phyloP scores from a whole-genome alignment of 305 asterid species.

The Solanum hybrid region DNA sequence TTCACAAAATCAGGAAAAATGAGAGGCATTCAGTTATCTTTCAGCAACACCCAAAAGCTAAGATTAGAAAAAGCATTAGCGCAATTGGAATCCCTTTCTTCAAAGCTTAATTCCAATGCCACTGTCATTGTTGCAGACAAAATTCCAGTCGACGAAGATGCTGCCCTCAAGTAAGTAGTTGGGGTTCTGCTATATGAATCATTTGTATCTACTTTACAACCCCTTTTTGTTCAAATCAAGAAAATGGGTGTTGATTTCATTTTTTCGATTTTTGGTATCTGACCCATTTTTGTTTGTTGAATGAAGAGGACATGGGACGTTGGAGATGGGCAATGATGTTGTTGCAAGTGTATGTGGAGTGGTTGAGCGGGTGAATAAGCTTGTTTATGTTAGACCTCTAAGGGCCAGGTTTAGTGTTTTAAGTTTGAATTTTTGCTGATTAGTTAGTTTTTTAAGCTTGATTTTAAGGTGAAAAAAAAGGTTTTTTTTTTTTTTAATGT shows the following conservation, averaged over 20 bases:
- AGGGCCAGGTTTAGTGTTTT: constrained; percentile 56
- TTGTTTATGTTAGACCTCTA: constrained; percentile 68
- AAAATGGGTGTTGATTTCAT: neutral
- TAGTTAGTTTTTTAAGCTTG: neutral
- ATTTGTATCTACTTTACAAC: neutral
- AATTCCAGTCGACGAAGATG: constrained; percentile 82
- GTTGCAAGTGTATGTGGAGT: constrained; percentile 85
- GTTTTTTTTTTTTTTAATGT: neutral
- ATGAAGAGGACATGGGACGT: constrained; percentile 89
- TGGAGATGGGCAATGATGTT: constrained; percentile 58
- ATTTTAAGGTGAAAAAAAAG: neutral
- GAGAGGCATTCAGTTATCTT: constrained; percentile 44
- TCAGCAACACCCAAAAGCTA: constrained; percentile 59
- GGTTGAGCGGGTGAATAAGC: constrained; percentile 87
- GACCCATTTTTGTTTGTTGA: constrained; percentile 4
- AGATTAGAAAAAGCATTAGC: constrained; percentile 63
- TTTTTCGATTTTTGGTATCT: neutral
- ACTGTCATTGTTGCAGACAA: constrained; percentile 73
- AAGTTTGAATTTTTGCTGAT: neutral
- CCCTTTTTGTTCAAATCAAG: neutral
- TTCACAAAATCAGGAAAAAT: constrained; percentile 12
- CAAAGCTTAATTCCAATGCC: constrained; percentile 63
- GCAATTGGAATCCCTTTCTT: constrained; percentile 55
- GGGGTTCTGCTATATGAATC: neutral
- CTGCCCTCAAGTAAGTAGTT: constrained; percentile 59